These are phyloP conservation scores for Acrocalymma vagum DNA, from an alignment of 2,329 filamentous ascomycete genomes.

Conservation along the genomic window DNA sequence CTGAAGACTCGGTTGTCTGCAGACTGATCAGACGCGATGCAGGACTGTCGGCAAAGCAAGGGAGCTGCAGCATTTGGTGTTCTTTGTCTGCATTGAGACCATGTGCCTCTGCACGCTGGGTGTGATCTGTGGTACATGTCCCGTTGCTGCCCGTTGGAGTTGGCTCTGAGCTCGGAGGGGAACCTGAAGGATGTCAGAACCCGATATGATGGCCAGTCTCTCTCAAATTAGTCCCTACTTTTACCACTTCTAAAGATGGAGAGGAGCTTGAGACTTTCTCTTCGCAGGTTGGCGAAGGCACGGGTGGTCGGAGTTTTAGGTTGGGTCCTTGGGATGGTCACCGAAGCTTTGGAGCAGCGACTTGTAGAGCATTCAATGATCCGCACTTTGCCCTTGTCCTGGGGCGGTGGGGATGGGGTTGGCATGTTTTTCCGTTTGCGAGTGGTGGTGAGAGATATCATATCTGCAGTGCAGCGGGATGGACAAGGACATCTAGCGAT, in stretches of 20 bases:
- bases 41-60: slow-evolving; percentile 23
- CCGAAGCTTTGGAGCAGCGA: slow-evolving; percentile 9
- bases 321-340: slow-evolving; percentile 23
- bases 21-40: slow-evolving; percentile 26
- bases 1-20: slow-evolving; percentile 35
- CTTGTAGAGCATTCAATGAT: slow-evolving; percentile 35
- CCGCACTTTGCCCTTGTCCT: slow-evolving; percentile 43
- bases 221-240: slow-evolving; percentile 20
- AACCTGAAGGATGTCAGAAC: slow-evolving; percentile 18
- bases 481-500: too few relatives aligned
- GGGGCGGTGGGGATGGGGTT: slow-evolving; percentile 21
- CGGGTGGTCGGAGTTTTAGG: slow-evolving; percentile 28
- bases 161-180: slow-evolving; percentile 14
- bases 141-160: slow-evolving; percentile 12
- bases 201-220: background rate
- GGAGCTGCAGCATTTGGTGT: slow-evolving; percentile 13
- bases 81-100: slow-evolving; percentile 8
- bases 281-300: slow-evolving; percentile 38
- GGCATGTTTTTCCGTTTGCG: slow-evolving; percentile 43
- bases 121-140: slow-evolving; percentile 20
- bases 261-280: slow-evolving; percentile 41
- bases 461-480: too few relatives aligned
- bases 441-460: slow-evolving; percentile 40
- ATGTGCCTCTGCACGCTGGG: slow-evolving; percentile 19
- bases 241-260: slow-evolving; percentile 45